Evolutionary conservation across 2,329 filamentous ascomycete genomes (phyloP).

Genomic region (Fusarium falciforme): DNA sequence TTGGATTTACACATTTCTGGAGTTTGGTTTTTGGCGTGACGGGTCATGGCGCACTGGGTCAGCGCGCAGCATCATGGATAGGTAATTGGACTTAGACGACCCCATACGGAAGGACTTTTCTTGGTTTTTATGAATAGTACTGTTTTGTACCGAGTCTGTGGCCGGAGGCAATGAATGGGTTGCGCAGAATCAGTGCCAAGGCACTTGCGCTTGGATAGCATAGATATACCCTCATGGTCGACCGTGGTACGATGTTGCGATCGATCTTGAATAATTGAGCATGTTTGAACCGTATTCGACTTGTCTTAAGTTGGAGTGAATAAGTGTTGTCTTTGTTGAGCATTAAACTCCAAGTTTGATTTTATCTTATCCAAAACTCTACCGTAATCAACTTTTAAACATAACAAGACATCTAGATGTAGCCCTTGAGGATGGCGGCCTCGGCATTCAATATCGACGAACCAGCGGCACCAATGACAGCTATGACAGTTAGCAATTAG

Average conservation of each 20-base stretch:
- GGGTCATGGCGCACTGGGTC: conserved; percentile 15
- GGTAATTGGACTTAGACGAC: conserved; percentile 22
- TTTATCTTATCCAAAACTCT: conserved; percentile 10
- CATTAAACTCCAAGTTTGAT: conserved; percentile 4
- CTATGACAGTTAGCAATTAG: conserved; percentile 49
- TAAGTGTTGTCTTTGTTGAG: neutral
- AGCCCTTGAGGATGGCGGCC: conserved; percentile 90
- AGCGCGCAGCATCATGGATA: conserved; percentile 22
- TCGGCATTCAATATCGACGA: conserved; percentile 96
- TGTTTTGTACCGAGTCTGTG: conserved; percentile 1
- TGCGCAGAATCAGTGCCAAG: conserved; percentile 9
- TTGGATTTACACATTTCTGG: conserved; percentile 31
- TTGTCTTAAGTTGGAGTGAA: no score
- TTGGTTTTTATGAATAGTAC: conserved; percentile 2
- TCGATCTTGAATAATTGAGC: conserved; percentile 27
- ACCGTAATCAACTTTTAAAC: conserved; percentile 8
- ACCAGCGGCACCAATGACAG: conserved; percentile 95
- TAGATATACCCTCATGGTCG: conserved; percentile 39
- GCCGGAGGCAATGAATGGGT: conserved; percentile 18
- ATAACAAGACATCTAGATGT: conserved; percentile 64
- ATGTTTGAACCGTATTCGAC: conserved; percentile 2
- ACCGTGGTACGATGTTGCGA: conserved; percentile 12
- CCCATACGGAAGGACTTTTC: conserved; percentile 17
- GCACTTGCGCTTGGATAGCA: conserved; percentile 21
- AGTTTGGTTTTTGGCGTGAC: conserved; percentile 28